Evolutionary conservation across 2,329 filamentous ascomycete genomes (phyloP).

Genomic region (Xylaria sp.): DNA sequence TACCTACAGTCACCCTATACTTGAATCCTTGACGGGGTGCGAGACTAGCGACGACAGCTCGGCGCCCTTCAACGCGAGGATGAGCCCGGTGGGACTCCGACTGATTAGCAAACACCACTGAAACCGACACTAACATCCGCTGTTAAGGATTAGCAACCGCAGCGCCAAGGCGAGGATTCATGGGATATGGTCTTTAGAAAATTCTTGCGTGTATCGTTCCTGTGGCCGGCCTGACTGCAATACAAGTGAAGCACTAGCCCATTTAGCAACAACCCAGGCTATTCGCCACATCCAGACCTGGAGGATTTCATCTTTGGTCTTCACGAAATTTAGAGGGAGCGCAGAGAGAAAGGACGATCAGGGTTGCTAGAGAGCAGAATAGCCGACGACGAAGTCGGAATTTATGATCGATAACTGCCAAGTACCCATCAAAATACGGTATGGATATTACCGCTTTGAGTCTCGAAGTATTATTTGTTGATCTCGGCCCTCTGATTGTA

Average conservation of each 20-base stretch:
- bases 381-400: no score
- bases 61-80: constrained; percentile 2
- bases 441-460: no score
- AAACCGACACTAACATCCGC: not conserved
- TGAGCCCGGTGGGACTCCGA: constrained; percentile 11
- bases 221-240: constrained; percentile 50
- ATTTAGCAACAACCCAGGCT: no score
- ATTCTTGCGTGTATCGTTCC: constrained; percentile 31
- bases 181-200: not conserved
- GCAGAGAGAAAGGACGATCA: no score
- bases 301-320: no score
- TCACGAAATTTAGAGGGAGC: no score
- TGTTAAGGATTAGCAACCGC: constrained; percentile 7
- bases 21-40: not conserved
- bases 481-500: no score
- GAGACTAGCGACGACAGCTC: not conserved
- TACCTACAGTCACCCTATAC: not conserved
- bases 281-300: no score
- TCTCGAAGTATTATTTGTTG: constrained; percentile 20
- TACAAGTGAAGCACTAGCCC: constrained; percentile 34
- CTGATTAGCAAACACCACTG: constrained; percentile 5
- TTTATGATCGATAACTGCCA: no score
- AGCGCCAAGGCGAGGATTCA: constrained; percentile 10
- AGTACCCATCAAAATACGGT: no score
- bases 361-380: no score